phyloP scores from a whole-genome alignment of 2,329 filamentous ascomycete genomes.

The Fusarium cyanostomum region DNA sequence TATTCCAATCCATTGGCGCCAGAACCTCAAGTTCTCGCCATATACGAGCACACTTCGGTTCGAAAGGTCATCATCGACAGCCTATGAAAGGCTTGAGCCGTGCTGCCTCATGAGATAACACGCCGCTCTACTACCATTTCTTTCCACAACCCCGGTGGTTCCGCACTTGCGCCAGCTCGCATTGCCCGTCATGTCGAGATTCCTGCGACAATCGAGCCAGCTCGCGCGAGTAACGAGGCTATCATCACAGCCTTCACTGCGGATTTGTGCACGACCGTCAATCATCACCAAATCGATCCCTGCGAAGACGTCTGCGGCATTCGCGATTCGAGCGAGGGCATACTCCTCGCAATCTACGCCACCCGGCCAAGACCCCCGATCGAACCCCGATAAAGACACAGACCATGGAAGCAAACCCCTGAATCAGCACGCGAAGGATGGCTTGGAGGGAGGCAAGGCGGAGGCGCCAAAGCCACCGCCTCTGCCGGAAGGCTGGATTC shows the following conservation, averaged over 20 bases:
- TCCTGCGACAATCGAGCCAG: conserved; percentile 73
- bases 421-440: conserved; percentile 28
- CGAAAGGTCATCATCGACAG: conserved; percentile 5
- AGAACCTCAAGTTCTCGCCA: conserved; percentile 27
- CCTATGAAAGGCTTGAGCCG: conserved; percentile 27
- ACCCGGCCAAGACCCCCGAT: conserved; percentile 48
- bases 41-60: conserved; percentile 18
- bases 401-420: conserved; percentile 33
- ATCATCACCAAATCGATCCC: conserved; percentile 45
- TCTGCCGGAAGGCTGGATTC: conserved; percentile 59
- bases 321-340: conserved; percentile 47
- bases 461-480: conserved; percentile 45
- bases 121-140: conserved; percentile 34
- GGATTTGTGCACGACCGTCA: conserved; percentile 54
- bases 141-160: conserved; percentile 46
- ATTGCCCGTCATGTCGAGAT: conserved; percentile 67
- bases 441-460: conserved; percentile 28
- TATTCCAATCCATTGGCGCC: conserved; percentile 36
- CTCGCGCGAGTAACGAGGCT: conserved; percentile 70
- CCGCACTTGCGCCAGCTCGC: conserved; percentile 47
- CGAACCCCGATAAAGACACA: conserved; percentile 41
- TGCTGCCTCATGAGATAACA: conserved; percentile 48
- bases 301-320: conserved; percentile 39
- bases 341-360: conserved; percentile 53
- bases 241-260: conserved; percentile 61